Percentiles rank a stretch among this genome's conserved stretches.
Evolutionary conservation across 768 basidiomycete species (phyloP).

Genomic region (Tulasnella sp.): DNA sequence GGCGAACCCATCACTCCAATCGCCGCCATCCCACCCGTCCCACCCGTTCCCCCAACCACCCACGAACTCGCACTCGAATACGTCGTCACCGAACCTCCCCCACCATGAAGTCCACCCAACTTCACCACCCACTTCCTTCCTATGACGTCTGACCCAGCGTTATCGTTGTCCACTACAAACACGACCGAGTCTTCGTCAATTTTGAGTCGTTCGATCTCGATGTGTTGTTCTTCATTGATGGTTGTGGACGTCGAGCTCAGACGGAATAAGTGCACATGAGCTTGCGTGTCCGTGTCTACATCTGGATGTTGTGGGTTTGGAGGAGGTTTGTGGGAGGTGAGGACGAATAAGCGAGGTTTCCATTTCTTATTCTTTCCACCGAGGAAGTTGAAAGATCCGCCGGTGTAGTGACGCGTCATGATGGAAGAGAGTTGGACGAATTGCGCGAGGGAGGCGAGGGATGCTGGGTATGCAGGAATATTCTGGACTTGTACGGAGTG

Average conservation of each 20-base stretch:
- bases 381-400: conserved; percentile 9
- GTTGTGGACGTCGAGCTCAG: background rate
- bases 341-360: conserved; percentile 11
- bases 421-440: conserved; percentile 7
- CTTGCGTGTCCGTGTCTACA: conserved; percentile 3
- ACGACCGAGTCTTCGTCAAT: conserved; percentile 15
- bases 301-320: background rate
- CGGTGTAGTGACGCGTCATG: conserved; percentile 1
- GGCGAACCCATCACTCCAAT: conserved; percentile 4
- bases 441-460: conserved; percentile 1
- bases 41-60: background rate
- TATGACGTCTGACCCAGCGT: background rate
- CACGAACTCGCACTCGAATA: background rate
- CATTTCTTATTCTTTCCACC: background rate
- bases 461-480: background rate
- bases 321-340: conserved; percentile 11
- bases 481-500: background rate
- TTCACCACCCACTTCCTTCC: conserved; percentile 12
- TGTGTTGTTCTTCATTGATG: background rate
- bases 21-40: background rate
- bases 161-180: conserved; percentile 8
- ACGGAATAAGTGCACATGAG: conserved; percentile 13
- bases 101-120: conserved; percentile 6
- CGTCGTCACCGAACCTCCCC: background rate
- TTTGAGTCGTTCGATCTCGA: conserved; percentile 12